Conservation (phyloP, 441 rosid genomes). For the Geranium incanum region DNA sequence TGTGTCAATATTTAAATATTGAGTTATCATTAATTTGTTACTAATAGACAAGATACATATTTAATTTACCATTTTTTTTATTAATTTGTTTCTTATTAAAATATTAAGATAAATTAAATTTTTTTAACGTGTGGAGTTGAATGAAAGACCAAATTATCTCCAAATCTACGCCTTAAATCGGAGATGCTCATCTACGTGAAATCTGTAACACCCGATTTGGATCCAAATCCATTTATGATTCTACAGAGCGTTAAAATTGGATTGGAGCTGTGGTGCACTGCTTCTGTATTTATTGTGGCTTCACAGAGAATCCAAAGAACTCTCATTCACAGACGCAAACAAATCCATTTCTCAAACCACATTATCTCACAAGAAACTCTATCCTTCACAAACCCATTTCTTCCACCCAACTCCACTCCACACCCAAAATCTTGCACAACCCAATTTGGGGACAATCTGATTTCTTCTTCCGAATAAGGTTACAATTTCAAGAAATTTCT, state of each 20-base stretch:
- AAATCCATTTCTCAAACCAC: background rate
- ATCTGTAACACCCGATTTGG: too few relatives aligned
- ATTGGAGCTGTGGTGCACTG: background rate
- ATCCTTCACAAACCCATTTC: background rate
- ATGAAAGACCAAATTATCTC: too few relatives aligned
- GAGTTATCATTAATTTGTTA: too few relatives aligned
- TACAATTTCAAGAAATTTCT: background rate
- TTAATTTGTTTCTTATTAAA: too few relatives aligned
- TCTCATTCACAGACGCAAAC: background rate
- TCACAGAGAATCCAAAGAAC: background rate
- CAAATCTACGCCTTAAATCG: too few relatives aligned
- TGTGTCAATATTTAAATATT: too few relatives aligned
- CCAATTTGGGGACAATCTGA: background rate
- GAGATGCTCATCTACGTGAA: too few relatives aligned
- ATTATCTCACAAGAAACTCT: background rate
- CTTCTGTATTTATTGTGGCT: background rate
- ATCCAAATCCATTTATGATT: background rate
- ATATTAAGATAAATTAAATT: too few relatives aligned
- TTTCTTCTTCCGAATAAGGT: background rate
- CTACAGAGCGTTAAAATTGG: background rate
- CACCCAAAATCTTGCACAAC: background rate
- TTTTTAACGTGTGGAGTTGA: background rate
- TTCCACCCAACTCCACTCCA: constrained; percentile 3
- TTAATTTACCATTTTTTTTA: too few relatives aligned
- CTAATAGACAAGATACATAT: too few relatives aligned